phyloP scores from a whole-genome alignment of 345 rosid species.

The Eucalyptus sp. region DNA sequence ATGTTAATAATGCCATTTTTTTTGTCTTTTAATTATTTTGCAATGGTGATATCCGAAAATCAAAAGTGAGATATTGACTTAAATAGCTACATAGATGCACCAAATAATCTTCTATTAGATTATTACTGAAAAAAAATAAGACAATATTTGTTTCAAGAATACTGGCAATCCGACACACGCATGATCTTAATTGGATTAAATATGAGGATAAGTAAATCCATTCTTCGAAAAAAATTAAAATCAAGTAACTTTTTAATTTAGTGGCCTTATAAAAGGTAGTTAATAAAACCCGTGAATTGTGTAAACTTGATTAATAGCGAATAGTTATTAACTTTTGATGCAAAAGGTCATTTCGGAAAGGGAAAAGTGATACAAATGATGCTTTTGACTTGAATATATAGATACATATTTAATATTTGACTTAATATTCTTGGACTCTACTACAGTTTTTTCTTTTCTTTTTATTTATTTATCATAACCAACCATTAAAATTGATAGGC shows the following conservation, averaged over 20 bases:
- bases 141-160: not conserved
- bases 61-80: not conserved
- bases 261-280: not conserved
- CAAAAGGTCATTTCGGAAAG: not conserved
- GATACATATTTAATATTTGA: not conserved
- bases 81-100: not conserved
- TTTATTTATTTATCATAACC: not conserved
- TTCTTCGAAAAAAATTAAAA: not conserved
- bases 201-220: not conserved
- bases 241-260: not conserved
- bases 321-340: not conserved
- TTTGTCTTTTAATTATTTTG: not conserved
- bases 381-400: not conserved
- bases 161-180: fast-evolving
- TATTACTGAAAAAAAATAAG: no score
- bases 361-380: not conserved
- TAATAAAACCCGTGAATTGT: not conserved
- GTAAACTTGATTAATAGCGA: not conserved
- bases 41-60: not conserved
- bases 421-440: not conserved
- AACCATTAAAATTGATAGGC: not conserved
- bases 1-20: not conserved
- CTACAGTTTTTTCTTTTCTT: not conserved
- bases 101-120: no score
- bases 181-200: not conserved